Conservation (phyloP, 1,284 basidiomycete genomes). For the Rhodotorula glutinis region DNA sequence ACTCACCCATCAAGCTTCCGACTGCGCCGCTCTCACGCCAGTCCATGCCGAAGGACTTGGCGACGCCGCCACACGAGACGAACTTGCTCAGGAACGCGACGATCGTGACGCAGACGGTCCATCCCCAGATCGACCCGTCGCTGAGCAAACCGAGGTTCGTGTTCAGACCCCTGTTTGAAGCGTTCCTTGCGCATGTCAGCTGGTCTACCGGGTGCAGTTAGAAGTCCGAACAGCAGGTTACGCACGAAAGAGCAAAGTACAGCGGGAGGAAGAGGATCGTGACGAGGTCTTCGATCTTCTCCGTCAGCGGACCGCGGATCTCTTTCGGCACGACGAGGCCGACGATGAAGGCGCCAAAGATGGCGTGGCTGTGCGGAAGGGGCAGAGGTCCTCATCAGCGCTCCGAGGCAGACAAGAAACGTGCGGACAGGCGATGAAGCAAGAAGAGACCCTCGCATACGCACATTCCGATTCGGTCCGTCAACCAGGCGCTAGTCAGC, state of each 20-base stretch:
- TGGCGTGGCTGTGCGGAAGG: constrained; percentile 42
- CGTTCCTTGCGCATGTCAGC: background rate
- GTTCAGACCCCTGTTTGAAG: constrained; percentile 52
- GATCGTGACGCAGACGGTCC: constrained; percentile 72
- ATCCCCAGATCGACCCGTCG: constrained; percentile 75
- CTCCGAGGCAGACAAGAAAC: too few relatives aligned
- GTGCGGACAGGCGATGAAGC: too few relatives aligned
- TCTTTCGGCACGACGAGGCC: constrained; percentile 86
- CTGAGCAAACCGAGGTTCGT: constrained; percentile 79
- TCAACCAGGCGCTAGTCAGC: constrained; percentile 76
- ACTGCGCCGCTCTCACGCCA: constrained; percentile 78
- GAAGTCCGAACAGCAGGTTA: background rate
- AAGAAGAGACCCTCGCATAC: too few relatives aligned
- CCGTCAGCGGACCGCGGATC: constrained; percentile 64
- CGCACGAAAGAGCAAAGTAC: constrained; percentile 44
- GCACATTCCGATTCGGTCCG: constrained; percentile 73
- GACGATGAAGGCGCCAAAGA: constrained; percentile 65
- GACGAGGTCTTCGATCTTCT: constrained; percentile 73
- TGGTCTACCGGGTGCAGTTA: too few relatives aligned
- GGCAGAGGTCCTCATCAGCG: too few relatives aligned
- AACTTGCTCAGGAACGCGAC: constrained; percentile 79
- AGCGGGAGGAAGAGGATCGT: constrained; percentile 68
- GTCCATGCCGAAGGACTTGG: constrained; percentile 65
- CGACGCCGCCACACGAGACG: constrained; percentile 62
- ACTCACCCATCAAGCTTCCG: constrained; percentile 78